Percentiles rank a stretch among this genome's conserved stretches.
phyloP scores from a whole-genome alignment of 2,329 filamentous ascomycete species.

The Epicoccum nigrum region DNA sequence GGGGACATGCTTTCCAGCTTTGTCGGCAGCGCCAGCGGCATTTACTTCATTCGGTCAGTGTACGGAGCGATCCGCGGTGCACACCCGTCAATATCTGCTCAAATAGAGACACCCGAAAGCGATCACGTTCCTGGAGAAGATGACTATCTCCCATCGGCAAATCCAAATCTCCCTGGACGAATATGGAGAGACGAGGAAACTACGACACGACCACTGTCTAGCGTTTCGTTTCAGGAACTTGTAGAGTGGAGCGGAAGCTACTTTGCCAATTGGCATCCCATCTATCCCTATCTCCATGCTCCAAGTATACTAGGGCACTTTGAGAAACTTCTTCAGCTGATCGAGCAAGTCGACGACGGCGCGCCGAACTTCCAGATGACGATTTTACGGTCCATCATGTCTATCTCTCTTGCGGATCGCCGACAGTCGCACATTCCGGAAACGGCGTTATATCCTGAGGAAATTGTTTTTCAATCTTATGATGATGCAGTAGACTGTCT shows the following conservation, averaged over 20 bases:
- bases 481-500: constrained; percentile 59
- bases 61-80: constrained; percentile 55
- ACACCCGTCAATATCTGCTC: constrained; percentile 21
- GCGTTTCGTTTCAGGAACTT: constrained; percentile 56
- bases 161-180: constrained; percentile 22
- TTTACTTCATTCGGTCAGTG: constrained; percentile 64
- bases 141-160: constrained; percentile 53
- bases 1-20: constrained; percentile 59
- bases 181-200: constrained; percentile 46
- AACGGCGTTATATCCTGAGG: constrained; percentile 46
- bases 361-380: constrained; percentile 45
- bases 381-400: constrained; percentile 58
- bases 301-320: constrained; percentile 57
- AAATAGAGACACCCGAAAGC: constrained; percentile 32
- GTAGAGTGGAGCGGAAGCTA: constrained; percentile 60
- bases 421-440: constrained; percentile 48
- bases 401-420: constrained; percentile 61
- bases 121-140: constrained; percentile 64
- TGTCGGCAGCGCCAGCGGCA: constrained; percentile 63
- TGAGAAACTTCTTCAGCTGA: constrained; percentile 50
- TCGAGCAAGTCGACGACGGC: constrained; percentile 34
- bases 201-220: constrained; percentile 8
- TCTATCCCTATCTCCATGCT: constrained; percentile 63
- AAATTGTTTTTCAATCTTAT: constrained; percentile 56
- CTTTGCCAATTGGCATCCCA: constrained; percentile 64